Percentiles rank a stretch among this genome's conserved stretches.
Evolutionary conservation across 805 yeast genomes (phyloP).

Genomic region (Jamesozyma gamospora): DNA sequence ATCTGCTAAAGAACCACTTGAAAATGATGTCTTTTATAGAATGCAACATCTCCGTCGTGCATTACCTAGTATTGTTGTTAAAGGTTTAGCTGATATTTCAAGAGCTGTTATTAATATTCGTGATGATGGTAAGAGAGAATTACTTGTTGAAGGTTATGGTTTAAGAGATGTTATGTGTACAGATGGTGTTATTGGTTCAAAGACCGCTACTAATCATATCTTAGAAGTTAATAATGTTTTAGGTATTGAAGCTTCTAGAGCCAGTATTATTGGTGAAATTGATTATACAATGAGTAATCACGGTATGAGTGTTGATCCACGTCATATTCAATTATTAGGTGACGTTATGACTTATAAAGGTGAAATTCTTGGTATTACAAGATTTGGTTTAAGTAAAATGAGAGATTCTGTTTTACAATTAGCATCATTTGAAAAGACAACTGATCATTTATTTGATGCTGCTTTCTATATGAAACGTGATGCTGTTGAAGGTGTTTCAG

Average conservation of each 20-base stretch:
- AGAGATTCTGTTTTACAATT: conserved; percentile 94
- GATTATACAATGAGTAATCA: conserved; percentile 97
- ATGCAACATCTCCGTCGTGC: conserved; percentile 84
- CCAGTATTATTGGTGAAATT: conserved; percentile 86
- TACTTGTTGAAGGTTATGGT: conserved; percentile 96
- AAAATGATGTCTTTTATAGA: conserved; percentile 62
- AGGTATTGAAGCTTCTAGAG: conserved; percentile 97
- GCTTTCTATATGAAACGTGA: conserved; percentile 96
- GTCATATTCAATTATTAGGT: conserved; percentile 94
- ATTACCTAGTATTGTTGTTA: conserved; percentile 79
- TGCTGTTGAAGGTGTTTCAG: conserved; percentile 93
- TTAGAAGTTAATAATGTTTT: conserved; percentile 80
- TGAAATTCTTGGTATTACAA: conserved; percentile 93
- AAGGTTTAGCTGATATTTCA: conserved; percentile 83
- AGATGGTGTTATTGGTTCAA: conserved; percentile 86
- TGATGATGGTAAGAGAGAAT: conserved; percentile 77
- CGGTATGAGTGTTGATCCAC: conserved; percentile 99
- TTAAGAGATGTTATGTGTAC: conserved; percentile 93
- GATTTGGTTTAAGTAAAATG: conserved; percentile 97
- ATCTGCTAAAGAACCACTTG: conserved; percentile 31
- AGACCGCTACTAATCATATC: conserved; percentile 85
- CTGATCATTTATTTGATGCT: conserved; percentile 97
- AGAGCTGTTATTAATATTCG: conserved; percentile 94
- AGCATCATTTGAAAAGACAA: conserved; percentile 96
- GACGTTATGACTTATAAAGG: conserved; percentile 99